Evolutionary conservation across 768 basidiomycete genomes (phyloP), one percentile per base, ranked within the genome.

Genomic region (Rhizopogon vinicolor): DNA sequence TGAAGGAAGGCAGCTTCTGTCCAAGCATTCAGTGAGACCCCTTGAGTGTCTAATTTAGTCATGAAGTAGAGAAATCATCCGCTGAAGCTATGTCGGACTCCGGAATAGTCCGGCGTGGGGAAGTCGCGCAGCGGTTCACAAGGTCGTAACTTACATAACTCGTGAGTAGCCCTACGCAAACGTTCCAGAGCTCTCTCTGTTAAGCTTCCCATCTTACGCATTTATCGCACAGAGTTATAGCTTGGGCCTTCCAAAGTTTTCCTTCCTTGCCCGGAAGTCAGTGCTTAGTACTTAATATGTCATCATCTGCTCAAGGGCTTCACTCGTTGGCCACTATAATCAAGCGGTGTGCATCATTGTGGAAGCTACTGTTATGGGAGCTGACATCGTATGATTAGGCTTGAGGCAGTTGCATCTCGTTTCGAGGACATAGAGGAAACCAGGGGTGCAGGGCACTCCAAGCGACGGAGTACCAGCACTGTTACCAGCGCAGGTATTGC

Each of bases 361-460:
- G 41, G 13, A 19, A 53, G 14, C 46, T 7, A 37, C 14, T 16
- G 60, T 39, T 55, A 54, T 35, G 50, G 19, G 19, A 56, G 41
- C 44, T 46, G 14, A 44, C 31, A 45, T 40, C 53, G 35, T 42
- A 5, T 7, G 19, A 33, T 31, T 65, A 94, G 94, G 60, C 82
- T 93, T 50, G 90, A 95, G 78, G 97, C 97, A 25, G 91, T 93
- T 8, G 94, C 93, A 6, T 91, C 90, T 43, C 84, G 97, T 35
- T 83, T 99, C 37, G 97, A 99, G 72, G 97, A 99, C 66, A 76
- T 99, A 44, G 97, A 98, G 68, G 76, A 80, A 41, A 43, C 58
- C 64, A 68, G 41, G 54, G 52, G 58, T 52, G 65, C 63, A 7
- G 55, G 62, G 44, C 41, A 63, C 29, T 51, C 55, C 22, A 54